Conservation (phyloP, 2,329 filamentous ascomycete genomes). For the Fusarium sp. region DNA sequence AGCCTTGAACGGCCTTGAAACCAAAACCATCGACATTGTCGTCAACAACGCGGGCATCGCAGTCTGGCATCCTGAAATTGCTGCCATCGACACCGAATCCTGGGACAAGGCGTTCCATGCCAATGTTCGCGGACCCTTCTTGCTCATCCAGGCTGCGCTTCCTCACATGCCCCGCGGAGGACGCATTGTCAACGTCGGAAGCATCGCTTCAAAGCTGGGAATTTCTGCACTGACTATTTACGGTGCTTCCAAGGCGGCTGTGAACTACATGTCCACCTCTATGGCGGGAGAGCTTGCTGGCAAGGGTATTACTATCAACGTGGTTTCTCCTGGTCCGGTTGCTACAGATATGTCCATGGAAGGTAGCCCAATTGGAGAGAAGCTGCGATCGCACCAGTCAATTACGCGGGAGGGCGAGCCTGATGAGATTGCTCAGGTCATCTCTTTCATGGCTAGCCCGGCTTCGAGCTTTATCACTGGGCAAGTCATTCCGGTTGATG, state of each 20-base stretch:
- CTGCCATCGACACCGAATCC: not conserved
- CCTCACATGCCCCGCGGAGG: slow-evolving; percentile 50
- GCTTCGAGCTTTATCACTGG: slow-evolving; percentile 23
- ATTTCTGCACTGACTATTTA: slow-evolving; percentile 51
- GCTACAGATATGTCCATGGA: slow-evolving; percentile 22
- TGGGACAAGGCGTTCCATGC: slow-evolving; percentile 18
- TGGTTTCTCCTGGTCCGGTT: slow-evolving; percentile 7
- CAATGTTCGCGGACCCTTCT: slow-evolving; percentile 47
- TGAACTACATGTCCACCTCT: slow-evolving; percentile 1
- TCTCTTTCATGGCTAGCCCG: slow-evolving; percentile 15
- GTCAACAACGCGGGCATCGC: slow-evolving; percentile 24
- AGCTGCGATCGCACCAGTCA: slow-evolving; percentile 12
- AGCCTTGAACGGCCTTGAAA: not conserved
- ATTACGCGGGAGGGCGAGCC: slow-evolving; percentile 14
- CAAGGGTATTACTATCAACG: slow-evolving; percentile 18
- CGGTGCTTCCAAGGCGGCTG: slow-evolving; percentile 53
- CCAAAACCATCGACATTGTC: slow-evolving; percentile 10
- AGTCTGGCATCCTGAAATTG: slow-evolving; percentile 34
- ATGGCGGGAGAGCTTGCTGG: slow-evolving; percentile 15
- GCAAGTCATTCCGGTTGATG: slow-evolving; percentile 19
- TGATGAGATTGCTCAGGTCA: slow-evolving; percentile 1
- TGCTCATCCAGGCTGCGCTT: slow-evolving; percentile 51
- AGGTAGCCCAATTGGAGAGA: slow-evolving; percentile 3
- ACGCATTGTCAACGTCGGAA: slow-evolving; percentile 54
- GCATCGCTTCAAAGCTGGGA: slow-evolving; percentile 50